Evolutionary conservation across 352 stramenopile species (phyloP).

Genomic region (Peronosclerospora sorghi): DNA sequence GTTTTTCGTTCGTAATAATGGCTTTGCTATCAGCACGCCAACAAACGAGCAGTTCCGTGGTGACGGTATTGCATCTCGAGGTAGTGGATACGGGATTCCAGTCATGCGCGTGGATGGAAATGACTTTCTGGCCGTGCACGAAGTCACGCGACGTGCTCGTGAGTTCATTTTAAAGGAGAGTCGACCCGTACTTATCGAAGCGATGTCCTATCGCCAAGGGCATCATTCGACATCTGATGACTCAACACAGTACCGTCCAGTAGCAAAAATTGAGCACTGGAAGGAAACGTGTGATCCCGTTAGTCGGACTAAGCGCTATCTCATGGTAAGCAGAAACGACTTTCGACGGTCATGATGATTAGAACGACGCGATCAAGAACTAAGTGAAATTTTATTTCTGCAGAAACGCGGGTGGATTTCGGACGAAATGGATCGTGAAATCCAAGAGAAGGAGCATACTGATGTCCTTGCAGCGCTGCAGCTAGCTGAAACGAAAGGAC

Average conservation of each 20-base stretch:
- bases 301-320: conserved; percentile 84
- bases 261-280: conserved; percentile 89
- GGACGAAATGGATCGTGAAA: conserved; percentile 63
- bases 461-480: conserved; percentile 77
- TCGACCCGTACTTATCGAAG: conserved; percentile 92
- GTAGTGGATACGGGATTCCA: conserved; percentile 93
- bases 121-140: conserved; percentile 93
- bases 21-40: conserved; percentile 96
- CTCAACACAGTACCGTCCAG: conserved; percentile 90
- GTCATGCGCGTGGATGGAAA: conserved; percentile 97
- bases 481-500: conserved; percentile 85
- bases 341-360: background rate
- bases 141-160: conserved; percentile 84
- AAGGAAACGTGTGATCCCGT: conserved; percentile 87
- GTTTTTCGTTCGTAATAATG: conserved; percentile 98
- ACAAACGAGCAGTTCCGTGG: conserved; percentile 93
- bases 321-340: conserved; percentile 43
- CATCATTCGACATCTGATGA: conserved; percentile 99
- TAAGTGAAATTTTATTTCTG: background rate
- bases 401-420: conserved; percentile 84
- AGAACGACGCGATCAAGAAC: background rate
- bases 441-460: conserved; percentile 84
- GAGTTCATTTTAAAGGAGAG: conserved; percentile 85
- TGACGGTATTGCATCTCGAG: conserved; percentile 92
- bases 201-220: conserved; percentile 97